Conservation (phyloP, 768 basidiomycete genomes). For the Clavulina sp. region DNA sequence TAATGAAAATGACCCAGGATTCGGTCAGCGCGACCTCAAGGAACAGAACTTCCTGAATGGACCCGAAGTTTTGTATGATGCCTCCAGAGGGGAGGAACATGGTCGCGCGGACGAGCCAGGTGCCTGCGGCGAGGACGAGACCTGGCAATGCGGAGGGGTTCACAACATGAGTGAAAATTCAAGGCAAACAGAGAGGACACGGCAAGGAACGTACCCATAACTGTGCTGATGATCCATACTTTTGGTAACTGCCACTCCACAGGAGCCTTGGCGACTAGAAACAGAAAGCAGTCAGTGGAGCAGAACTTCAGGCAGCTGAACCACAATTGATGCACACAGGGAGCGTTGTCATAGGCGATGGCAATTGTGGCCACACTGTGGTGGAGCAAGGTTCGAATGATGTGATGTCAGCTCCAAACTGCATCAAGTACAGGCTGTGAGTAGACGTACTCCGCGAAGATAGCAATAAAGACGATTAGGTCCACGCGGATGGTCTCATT, state of each 20-base stretch:
- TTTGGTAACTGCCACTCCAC: conserved; percentile 35
- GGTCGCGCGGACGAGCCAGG: conserved; percentile 30
- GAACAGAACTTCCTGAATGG: conserved; percentile 30
- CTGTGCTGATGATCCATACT: conserved; percentile 30
- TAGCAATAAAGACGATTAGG: conserved; percentile 28
- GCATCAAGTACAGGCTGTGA: no score
- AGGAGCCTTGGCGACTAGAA: conserved; percentile 9
- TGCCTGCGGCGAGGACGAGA: conserved; percentile 25
- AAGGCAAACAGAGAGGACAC: background rate
- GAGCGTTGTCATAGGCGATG: conserved; percentile 20
- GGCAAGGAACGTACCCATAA: conserved; percentile 18
- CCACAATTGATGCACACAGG: background rate
- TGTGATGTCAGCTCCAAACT: background rate
- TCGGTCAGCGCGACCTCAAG: conserved; percentile 32
- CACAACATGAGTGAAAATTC: background rate
- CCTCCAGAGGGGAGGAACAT: conserved; percentile 24
- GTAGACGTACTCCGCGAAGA: conserved; percentile 22
- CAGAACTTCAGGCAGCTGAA: background rate
- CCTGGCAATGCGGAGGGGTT: conserved; percentile 8
- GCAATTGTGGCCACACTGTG: conserved; percentile 28
- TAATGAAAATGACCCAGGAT: conserved; percentile 25
- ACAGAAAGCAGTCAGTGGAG: background rate
- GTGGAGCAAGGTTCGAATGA: conserved; percentile 8
- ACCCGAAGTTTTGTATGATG: conserved; percentile 29
- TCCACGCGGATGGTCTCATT: conserved; percentile 33